Evolutionary conservation across 495 filamentous ascomycete genomes (phyloP), one percentile per base, ranked within the genome.

Genomic region (Penicillium roqueforti): DNA sequence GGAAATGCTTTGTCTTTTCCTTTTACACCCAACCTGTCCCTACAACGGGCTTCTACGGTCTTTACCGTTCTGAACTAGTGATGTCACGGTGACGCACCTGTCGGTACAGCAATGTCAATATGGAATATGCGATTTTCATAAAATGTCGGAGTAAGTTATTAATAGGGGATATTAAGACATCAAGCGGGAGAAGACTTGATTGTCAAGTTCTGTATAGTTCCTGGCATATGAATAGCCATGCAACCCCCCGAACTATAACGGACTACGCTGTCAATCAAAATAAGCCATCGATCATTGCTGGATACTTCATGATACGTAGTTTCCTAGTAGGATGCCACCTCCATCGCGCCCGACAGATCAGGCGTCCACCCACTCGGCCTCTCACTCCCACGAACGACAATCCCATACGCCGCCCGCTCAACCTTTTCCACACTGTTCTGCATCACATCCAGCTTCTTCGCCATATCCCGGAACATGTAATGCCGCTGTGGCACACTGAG

Each of bases 341-440:
- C 69, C 40, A 64, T 62, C 4, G 68, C 59, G 11, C 74, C 80
- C 5, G 75, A 78, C 56, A 91, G 61, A 71, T 95, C 92, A 22
- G 92, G 93, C 58, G 90, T 81, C 93, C 93, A 97, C 5, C 93
- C 93, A 58, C 85, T 87, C 3, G 93, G 95, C 52, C 91, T 75
- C 72, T 98, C 93, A 44, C 84, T 86, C 0, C 95, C 93, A 10
- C 95, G 75, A 11, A 98, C 85, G 28, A 84, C 80, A 63, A 95
- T 80, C 9, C 90, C 89, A 72, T 96, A 97, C 14, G 89, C 84
- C 16, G 91, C 84, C 18, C 81, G 80, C 77, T 98, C 93, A 22
- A 97, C 93, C 80, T 98, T 98, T 63, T 88, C 84, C 29, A 98
- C 92, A 68, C 89, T 91, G 58, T 76, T 78, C 60, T 83, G 80